Conservation (phyloP, 2,329 filamentous ascomycete genomes). For the Neophaeococcomyces aloes region DNA sequence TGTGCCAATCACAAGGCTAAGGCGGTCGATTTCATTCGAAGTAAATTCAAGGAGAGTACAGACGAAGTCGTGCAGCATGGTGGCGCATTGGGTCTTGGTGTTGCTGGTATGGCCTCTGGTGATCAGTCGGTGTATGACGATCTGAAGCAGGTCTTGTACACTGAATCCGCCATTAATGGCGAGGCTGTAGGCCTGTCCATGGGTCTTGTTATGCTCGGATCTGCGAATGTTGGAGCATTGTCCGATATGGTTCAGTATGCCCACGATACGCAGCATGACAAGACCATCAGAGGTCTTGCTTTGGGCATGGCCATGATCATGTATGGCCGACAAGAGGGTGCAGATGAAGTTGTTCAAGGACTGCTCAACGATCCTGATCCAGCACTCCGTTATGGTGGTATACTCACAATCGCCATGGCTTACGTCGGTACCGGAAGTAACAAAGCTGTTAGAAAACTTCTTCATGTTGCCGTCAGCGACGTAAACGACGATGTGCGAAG, state of each 20-base stretch:
- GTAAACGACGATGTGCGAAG: conserved; percentile 95
- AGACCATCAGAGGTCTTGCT: conserved; percentile 91
- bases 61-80: conserved; percentile 89
- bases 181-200: conserved; percentile 93
- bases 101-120: conserved; percentile 94
- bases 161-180: conserved; percentile 90
- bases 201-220: conserved; percentile 96
- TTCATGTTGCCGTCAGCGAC: conserved; percentile 94
- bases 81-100: conserved; percentile 85
- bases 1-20: conserved; percentile 95
- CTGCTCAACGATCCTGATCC: conserved; percentile 89
- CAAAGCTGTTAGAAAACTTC: conserved; percentile 90
- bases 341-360: conserved; percentile 87
- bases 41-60: conserved; percentile 40
- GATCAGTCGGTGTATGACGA: conserved; percentile 84
- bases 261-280: conserved; percentile 96
- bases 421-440: conserved; percentile 98
- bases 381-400: conserved; percentile 88
- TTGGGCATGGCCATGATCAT: conserved; percentile 97
- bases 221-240: conserved; percentile 84
- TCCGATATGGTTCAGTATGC: conserved; percentile 98
- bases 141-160: conserved; percentile 77
- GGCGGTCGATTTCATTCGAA: conserved; percentile 46
- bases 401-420: conserved; percentile 95
- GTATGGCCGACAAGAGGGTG: conserved; percentile 90